Conservation (phyloP, 345 rosid genomes). For the Gossypium ekmanianum region DNA sequence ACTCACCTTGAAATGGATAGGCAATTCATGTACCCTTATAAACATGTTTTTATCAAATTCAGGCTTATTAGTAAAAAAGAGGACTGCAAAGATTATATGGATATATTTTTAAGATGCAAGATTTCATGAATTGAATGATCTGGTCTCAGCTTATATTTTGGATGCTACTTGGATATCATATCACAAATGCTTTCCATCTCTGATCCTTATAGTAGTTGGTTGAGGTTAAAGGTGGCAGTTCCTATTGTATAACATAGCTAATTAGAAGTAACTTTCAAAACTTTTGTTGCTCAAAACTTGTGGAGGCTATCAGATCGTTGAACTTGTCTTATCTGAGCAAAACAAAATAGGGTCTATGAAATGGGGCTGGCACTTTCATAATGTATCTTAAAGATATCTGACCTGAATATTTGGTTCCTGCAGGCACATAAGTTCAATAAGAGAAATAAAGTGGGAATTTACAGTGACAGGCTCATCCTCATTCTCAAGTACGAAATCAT, state of each 20-base stretch:
- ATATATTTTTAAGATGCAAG: not conserved
- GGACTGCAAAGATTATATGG: not conserved
- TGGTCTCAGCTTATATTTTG: not conserved
- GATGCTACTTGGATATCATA: not conserved
- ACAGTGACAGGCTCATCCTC: constrained; percentile 56
- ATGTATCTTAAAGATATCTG: constrained; percentile 2
- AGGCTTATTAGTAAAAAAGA: not conserved
- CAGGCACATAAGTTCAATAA: constrained; percentile 88
- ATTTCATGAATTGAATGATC: not conserved
- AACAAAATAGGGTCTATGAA: constrained; percentile 2
- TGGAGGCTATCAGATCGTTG: not conserved
- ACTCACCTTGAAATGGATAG: not conserved
- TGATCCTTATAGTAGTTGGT: not conserved
- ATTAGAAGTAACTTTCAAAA: not conserved
- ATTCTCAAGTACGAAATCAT: constrained; percentile 58
- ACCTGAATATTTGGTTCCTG: constrained; percentile 45
- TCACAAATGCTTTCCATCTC: not conserved
- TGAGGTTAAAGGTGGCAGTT: not conserved
- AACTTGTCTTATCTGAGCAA: not conserved
- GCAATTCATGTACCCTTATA: not conserved
- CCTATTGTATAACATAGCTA: not conserved
- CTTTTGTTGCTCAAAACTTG: not conserved
- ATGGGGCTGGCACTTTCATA: not conserved
- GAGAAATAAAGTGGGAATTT: constrained; percentile 44
- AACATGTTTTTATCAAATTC: not conserved